These are phyloP conservation scores for Pichia ethanolica DNA, from an alignment of 805 yeast genomes.

Conservation along the genomic window DNA sequence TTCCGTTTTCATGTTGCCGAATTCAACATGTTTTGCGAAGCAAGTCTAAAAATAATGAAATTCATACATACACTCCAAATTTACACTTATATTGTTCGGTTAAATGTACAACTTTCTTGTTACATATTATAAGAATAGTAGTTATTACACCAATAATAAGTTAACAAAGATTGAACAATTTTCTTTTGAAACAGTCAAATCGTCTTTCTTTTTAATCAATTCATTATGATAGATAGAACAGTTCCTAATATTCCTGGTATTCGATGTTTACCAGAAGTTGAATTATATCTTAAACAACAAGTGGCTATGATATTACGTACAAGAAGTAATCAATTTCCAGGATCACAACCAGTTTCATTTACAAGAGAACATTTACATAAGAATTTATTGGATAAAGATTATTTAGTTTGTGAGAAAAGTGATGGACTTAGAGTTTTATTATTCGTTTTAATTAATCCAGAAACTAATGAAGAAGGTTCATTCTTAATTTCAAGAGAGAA, in stretches of 20 bases:
- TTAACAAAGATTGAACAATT: no score
- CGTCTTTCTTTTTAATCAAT: no score
- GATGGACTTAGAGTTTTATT: constrained; percentile 88
- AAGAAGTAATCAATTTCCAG: constrained; percentile 62
- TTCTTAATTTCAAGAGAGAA: constrained; percentile 85
- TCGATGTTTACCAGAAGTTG: constrained; percentile 63
- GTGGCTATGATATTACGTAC: constrained; percentile 57
- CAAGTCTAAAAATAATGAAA: no score
- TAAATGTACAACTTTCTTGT: no score
- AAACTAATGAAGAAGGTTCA: constrained; percentile 77
- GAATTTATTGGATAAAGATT: constrained; percentile 62
- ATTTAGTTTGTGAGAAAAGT: constrained; percentile 90
- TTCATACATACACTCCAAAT: no score
- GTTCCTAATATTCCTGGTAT: constrained; percentile 87
- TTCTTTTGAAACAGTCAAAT: no score
- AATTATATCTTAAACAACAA: constrained; percentile 57
- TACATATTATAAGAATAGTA: no score
- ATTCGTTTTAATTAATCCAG: constrained; percentile 51
- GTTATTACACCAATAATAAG: no score
- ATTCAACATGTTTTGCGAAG: neutral
- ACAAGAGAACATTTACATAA: constrained; percentile 61
- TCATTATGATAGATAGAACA: constrained; percentile 31
- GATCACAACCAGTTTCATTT: constrained; percentile 94
- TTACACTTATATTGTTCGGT: no score
- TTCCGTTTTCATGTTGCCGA: neutral